These are phyloP conservation scores for Curvularia spicifera DNA, from an alignment of 2,329 filamentous ascomycete species.

Conservation along the genomic window DNA sequence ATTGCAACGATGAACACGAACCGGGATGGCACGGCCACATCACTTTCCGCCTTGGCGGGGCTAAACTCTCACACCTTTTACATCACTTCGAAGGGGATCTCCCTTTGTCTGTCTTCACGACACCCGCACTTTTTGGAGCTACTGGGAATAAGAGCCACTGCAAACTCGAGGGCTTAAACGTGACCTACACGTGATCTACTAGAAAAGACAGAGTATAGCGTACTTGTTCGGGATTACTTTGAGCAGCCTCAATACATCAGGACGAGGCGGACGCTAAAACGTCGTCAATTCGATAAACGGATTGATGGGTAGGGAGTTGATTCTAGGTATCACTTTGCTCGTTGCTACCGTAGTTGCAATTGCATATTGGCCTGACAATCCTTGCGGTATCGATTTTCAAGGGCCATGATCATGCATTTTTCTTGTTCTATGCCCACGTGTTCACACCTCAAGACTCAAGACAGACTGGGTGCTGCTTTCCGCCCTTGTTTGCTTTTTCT, in stretches of 20 bases:
- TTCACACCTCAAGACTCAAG: slow-evolving; percentile 1
- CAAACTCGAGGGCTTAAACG: no score
- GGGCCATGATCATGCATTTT: not conserved
- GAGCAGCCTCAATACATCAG: no score
- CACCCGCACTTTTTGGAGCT: no score
- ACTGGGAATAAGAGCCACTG: no score
- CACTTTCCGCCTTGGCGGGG: not conserved
- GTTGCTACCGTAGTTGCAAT: not conserved
- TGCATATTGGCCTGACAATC: not conserved
- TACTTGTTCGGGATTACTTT: no score
- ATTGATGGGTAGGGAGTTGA: not conserved
- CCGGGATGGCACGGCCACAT: not conserved
- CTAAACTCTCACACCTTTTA: not conserved
- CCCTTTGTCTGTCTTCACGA: no score
- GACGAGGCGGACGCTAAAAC: no score
- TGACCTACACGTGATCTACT: no score
- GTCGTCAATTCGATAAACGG: no score
- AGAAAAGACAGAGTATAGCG: no score
- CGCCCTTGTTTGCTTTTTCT: slow-evolving; percentile 23
- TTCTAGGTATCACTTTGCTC: not conserved
- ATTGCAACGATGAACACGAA: no score
- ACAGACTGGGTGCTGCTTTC: not conserved
- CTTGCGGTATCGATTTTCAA: not conserved
- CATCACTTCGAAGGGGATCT: not conserved
- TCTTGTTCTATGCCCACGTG: not conserved